These are phyloP conservation scores for Hypoxylon sp. DNA, from an alignment of 2,329 filamentous ascomycete species.

Conservation along the genomic window DNA sequence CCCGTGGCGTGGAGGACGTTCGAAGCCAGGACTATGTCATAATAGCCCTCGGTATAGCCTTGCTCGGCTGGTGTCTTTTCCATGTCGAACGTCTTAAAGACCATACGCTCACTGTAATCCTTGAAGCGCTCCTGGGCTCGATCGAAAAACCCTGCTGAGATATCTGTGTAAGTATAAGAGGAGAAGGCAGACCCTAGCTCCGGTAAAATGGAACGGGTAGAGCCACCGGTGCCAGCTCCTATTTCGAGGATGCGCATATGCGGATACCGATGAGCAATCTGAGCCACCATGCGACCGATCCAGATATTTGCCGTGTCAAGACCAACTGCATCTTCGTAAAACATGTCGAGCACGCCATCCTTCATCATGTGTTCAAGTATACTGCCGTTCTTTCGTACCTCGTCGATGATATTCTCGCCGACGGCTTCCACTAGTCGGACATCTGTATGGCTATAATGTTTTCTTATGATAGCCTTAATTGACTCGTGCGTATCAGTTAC, in stretches of 20 bases:
- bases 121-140: constrained; percentile 53
- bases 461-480: too few relatives aligned
- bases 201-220: not conserved
- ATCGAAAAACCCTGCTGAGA: constrained; percentile 58
- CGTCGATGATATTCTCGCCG: too few relatives aligned
- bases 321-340: too few relatives aligned
- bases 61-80: constrained; percentile 19
- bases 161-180: constrained; percentile 54
- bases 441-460: too few relatives aligned
- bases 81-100: constrained; percentile 44
- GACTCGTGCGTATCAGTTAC: too few relatives aligned
- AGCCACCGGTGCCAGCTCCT: too few relatives aligned
- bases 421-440: too few relatives aligned
- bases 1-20: constrained; percentile 46
- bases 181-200: not conserved
- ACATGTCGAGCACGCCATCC: too few relatives aligned
- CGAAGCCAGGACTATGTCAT: constrained; percentile 46
- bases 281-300: constrained; percentile 24
- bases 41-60: constrained; percentile 37
- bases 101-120: constrained; percentile 50
- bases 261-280: constrained; percentile 57
- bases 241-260: constrained; percentile 54
- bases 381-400: too few relatives aligned
- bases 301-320: too few relatives aligned
- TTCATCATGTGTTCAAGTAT: too few relatives aligned